Evolutionary conservation across 1,139 yeast genomes (phyloP), one percentile per base, ranked within the genome.

Genomic region (Lodderomyces beijingensis): DNA sequence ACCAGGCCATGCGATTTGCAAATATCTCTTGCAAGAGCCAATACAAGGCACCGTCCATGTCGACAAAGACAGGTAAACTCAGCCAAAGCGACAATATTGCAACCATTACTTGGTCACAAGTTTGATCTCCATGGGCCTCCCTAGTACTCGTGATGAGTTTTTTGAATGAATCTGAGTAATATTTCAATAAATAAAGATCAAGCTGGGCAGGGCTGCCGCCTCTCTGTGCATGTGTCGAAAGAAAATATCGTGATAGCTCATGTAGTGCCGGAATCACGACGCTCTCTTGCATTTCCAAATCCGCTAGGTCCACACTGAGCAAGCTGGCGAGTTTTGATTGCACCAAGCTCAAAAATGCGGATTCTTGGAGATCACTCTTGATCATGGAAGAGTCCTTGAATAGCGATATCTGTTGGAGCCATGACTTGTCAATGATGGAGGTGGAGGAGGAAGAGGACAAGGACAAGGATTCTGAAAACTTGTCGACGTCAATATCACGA

Each of bases 21-120:
- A 57, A 40, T 3, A 43, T 13, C 5, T 50, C 49, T n/a, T 36
- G 31, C 2, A 44, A 35, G 5, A 55, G 36, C 27, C 41, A 40
- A 3, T 40, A 35, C n/a, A 56, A 30, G 4, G 45, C 29, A 4
- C 4, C 8, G 3, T 33, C 31, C 16, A 31, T 33, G n/a, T 32
- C 20, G 15, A 30, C 27, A 19, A 35, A 34, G 5, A 31, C 22
- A 12, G 36, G 35, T 8, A 16, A 18, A n/a, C 23, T 17, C 10
- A 34, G 10, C 40, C 42, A 38, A 5, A 20, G 24, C 3, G 41
- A 34, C 5, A 25, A 16, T 4, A 31, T 23, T 10, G 30, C 30
- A 9, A 23, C 20, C 13, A 34, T 25, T 9, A 15, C 25, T 2
- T 19, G 9, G 10, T 19, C 21, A 10, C 9, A 19, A 10, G 7